These are phyloP conservation scores for Polytolypa hystricis DNA, from an alignment of 2,329 filamentous ascomycete genomes.

Conservation along the genomic window DNA sequence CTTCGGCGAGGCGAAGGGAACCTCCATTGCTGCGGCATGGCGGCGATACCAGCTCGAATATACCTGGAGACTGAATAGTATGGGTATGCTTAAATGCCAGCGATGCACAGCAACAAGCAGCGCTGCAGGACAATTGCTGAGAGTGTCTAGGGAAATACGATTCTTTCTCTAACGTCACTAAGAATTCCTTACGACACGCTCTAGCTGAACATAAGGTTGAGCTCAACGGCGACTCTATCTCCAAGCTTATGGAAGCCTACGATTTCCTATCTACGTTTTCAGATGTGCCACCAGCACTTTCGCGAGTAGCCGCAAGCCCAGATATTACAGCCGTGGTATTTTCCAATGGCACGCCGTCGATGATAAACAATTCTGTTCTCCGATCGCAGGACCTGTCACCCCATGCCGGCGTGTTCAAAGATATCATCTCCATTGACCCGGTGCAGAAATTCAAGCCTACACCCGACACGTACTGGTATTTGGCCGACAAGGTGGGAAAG, in stretches of 20 bases:
- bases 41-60: slow-evolving; percentile 64
- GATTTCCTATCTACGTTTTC: slow-evolving; percentile 53
- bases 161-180: slow-evolving; percentile 53
- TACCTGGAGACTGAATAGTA: slow-evolving; percentile 64
- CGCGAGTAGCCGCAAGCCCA: slow-evolving; percentile 31
- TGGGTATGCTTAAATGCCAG: slow-evolving; percentile 47
- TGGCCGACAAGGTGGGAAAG: slow-evolving; percentile 43
- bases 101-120: neutral
- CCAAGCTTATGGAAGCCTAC: slow-evolving; percentile 51
- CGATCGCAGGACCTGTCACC: slow-evolving; percentile 46
- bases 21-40: slow-evolving; percentile 50
- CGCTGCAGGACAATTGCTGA: slow-evolving; percentile 2
- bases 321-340: slow-evolving; percentile 51
- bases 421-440: slow-evolving; percentile 52
- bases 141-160: slow-evolving; percentile 44
- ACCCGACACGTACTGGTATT: slow-evolving; percentile 48
- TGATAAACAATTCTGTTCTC: slow-evolving; percentile 51
- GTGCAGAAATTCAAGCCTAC: slow-evolving; percentile 55
- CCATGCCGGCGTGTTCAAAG: slow-evolving; percentile 39
- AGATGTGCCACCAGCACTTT: slow-evolving; percentile 48
- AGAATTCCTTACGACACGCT: slow-evolving; percentile 51
- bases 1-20: slow-evolving; percentile 48
- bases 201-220: slow-evolving; percentile 45
- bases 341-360: slow-evolving; percentile 55
- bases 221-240: slow-evolving; percentile 35